These are phyloP conservation scores for Ustilago trichophora DNA, from an alignment of 1,284 basidiomycete genomes.

Conservation along the genomic window DNA sequence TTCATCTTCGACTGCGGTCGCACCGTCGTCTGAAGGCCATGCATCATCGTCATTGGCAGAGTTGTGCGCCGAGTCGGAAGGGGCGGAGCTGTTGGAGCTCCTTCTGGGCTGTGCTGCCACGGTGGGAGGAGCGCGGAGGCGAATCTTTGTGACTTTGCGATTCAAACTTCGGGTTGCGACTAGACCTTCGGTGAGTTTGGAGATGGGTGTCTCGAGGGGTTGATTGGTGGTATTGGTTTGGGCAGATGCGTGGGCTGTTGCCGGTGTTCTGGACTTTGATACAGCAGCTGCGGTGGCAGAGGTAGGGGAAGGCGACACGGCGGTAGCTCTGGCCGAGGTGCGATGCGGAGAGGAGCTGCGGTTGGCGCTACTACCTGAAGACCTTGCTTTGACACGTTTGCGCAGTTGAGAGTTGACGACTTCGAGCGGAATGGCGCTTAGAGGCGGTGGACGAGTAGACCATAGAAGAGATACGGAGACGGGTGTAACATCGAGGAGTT, in stretches of 20 bases:
- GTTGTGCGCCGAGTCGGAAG: slow-evolving; percentile 34
- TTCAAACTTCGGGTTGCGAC: slow-evolving; percentile 51
- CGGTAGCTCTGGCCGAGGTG: slow-evolving; percentile 32
- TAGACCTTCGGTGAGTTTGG: slow-evolving; percentile 45
- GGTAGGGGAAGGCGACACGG: slow-evolving; percentile 35
- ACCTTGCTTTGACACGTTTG: slow-evolving; percentile 25
- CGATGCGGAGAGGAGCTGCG: slow-evolving; percentile 26
- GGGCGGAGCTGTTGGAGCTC: slow-evolving; percentile 36
- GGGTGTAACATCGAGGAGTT: slow-evolving; percentile 57
- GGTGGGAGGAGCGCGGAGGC: slow-evolving; percentile 33
- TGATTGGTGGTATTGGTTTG: not conserved
- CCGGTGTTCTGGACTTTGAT: slow-evolving; percentile 13
- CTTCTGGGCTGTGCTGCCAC: slow-evolving; percentile 33
- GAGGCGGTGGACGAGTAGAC: slow-evolving; percentile 58
- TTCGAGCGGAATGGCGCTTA: slow-evolving; percentile 49
- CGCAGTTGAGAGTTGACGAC: slow-evolving; percentile 39
- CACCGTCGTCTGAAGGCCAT: slow-evolving; percentile 50
- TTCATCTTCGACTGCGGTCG: slow-evolving; percentile 51
- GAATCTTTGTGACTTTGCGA: slow-evolving; percentile 52
- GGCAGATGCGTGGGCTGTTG: slow-evolving; percentile 2
- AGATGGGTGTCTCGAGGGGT: slow-evolving; percentile 27
- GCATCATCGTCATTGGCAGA: slow-evolving; percentile 45
- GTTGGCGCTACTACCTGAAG: slow-evolving; percentile 2
- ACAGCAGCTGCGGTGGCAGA: slow-evolving; percentile 25
- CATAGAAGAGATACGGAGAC: slow-evolving; percentile 56